Conservation (phyloP, 345 rosid genomes). For the Euclidium syriacum region DNA sequence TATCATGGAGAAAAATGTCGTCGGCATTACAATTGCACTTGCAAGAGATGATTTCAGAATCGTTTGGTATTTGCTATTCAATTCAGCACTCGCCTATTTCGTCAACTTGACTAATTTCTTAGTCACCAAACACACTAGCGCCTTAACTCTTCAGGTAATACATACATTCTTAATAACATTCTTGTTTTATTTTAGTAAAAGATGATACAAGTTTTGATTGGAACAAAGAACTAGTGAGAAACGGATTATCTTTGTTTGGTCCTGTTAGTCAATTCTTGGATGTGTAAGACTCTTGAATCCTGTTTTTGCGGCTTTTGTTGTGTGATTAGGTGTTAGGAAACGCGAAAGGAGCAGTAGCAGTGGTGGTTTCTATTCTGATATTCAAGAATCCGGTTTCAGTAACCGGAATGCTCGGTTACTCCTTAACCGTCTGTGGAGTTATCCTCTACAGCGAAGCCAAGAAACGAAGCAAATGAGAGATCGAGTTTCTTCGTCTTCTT, state of each 20-base stretch:
- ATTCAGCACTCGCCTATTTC: conserved; percentile 88
- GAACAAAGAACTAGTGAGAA: conserved; percentile 5
- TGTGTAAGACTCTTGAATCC: neutral
- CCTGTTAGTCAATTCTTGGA: neutral
- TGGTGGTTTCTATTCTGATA: conserved; percentile 89
- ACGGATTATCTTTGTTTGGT: neutral
- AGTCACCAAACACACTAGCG: conserved; percentile 99
- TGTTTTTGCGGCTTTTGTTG: neutral
- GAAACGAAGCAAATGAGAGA: conserved; percentile 75
- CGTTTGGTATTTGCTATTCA: conserved; percentile 92
- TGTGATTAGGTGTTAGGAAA: conserved; percentile 88
- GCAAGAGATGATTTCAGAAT: conserved; percentile 87
- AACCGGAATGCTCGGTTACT: conserved; percentile 97
- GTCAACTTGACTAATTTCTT: conserved; percentile 96
- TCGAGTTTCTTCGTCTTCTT: conserved; percentile 13
- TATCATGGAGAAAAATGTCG: conserved; percentile 90
- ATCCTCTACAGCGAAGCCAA: conserved; percentile 95
- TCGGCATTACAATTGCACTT: conserved; percentile 90
- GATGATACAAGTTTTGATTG: neutral
- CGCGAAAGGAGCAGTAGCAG: conserved; percentile 99
- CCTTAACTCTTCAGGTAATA: conserved; percentile 90
- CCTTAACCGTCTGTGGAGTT: conserved; percentile 90
- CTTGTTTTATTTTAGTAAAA: neutral
- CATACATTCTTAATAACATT: neutral
- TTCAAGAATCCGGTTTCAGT: conserved; percentile 95